Evolutionary conservation across 1,284 basidiomycete genomes (phyloP), one percentile per base, ranked within the genome.

Genomic region (Volvariella surrecta): DNA sequence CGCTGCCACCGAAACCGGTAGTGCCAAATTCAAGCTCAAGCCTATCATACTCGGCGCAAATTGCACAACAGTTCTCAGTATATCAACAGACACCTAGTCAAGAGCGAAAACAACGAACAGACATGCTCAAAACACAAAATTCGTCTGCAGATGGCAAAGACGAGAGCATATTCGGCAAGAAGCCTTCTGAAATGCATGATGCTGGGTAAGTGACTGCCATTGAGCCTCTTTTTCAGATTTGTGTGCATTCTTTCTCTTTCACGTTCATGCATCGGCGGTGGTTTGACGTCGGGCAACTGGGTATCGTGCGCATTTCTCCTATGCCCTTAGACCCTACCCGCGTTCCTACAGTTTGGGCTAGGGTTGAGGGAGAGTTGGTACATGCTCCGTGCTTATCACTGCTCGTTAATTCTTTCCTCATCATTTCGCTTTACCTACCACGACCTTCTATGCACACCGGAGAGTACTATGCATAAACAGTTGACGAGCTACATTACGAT

Each of bases 171-270:
- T 70, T 68, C 52, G 68, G 69, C 24, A 74, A 79, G 50, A 74
- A 84, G 53, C 88, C 89, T 2, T 86, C 83, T 43, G 89, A 93
- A 60, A 90, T 90, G 88, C 88, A 89, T 53, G 90, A 92, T 59
- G 85, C 88, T 79, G 89, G 34, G 34, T 35, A 35, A 35, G 34
- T 35, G 34, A 15, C 15, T 11, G 11, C 11, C 11, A 11, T 28
- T 28, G 24, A 28, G 24, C 24, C 24, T 28, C 24, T 6, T 28
- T n/a, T 28, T 28, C 24, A 6, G 24, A 28, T 28, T 28, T 11
- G 24, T 28, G 24, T 28, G 24, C 24, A 28, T 28, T 28, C 11
- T 11, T 28, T 28, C 11, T 28, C 11, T 28, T 28, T 11, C 24
- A 11, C 11, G 6, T 28, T 28, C 24, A 28, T n/a, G n/a, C 24